Conservation (phyloP, 768 basidiomycete species). For the Mycena chlorophos region DNA sequence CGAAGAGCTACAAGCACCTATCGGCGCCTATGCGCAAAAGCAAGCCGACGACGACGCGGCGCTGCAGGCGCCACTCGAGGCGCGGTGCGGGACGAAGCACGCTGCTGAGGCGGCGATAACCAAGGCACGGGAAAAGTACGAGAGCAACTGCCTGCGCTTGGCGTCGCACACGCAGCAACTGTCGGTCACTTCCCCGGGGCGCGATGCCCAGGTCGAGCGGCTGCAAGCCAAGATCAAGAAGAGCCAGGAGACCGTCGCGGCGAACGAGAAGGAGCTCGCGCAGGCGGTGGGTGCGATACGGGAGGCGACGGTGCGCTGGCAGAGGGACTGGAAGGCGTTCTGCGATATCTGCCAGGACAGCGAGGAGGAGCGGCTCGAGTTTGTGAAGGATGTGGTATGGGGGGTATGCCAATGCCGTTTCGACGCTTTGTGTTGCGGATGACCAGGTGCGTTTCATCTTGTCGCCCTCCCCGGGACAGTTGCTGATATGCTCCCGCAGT, state of each 20-base stretch:
- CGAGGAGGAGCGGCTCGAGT: conserved; percentile 88
- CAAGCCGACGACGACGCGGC: conserved; percentile 72
- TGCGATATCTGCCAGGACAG: conserved; percentile 93
- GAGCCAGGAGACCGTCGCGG: conserved; percentile 82
- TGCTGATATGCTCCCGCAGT: conserved; percentile 44
- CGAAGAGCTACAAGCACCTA: conserved; percentile 68
- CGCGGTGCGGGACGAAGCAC: conserved; percentile 84
- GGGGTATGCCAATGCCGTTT: conserved; percentile 91
- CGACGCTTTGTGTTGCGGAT: conserved; percentile 89
- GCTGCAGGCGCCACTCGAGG: conserved; percentile 77
- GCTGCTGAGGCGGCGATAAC: conserved; percentile 79
- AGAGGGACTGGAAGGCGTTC: conserved; percentile 88
- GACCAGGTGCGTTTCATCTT: conserved; percentile 72
- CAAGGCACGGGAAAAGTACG: conserved; percentile 91
- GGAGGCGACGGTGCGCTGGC: conserved; percentile 83
- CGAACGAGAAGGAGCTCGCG: conserved; percentile 87
- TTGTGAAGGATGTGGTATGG: conserved; percentile 94
- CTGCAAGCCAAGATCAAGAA: conserved; percentile 81
- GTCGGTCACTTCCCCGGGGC: conserved; percentile 85
- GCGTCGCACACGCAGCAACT: conserved; percentile 92
- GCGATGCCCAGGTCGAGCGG: conserved; percentile 90
- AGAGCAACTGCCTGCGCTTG: conserved; percentile 86
- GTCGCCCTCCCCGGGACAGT: neutral
- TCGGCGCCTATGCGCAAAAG: conserved; percentile 55
- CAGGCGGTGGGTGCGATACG: conserved; percentile 77